Conservation (phyloP, 305 asterid genomes). For the Fraxinus floribunda region DNA sequence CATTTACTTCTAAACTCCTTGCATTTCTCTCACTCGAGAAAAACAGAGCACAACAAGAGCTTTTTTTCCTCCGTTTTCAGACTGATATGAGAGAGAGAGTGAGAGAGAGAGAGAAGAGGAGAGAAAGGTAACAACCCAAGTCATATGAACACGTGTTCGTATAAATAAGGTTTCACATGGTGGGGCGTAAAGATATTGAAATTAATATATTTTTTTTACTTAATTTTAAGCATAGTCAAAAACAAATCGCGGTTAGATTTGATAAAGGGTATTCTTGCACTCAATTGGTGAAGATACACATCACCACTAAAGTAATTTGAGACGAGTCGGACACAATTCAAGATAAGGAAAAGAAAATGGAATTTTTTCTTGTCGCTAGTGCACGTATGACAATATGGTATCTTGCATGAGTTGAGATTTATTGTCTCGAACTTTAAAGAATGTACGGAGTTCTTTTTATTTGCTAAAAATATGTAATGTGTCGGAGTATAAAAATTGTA, state of each 20-base stretch:
- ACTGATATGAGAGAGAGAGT: neutral
- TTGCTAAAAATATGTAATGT: too few relatives aligned
- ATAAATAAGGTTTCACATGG: conserved; percentile 2
- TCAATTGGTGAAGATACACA: neutral
- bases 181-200: neutral
- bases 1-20: neutral
- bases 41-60: neutral
- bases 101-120: neutral
- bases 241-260: neutral
- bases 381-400: neutral
- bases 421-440: neutral
- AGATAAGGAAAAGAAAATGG: neutral
- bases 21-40: neutral
- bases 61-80: neutral
- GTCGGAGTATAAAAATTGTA: too few relatives aligned
- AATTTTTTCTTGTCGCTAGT: too few relatives aligned
- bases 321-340: neutral
- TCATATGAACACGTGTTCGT: neutral
- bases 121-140: neutral
- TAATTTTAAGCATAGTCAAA: neutral
- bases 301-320: neutral
- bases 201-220: neutral
- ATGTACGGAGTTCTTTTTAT: too few relatives aligned
- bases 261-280: neutral
- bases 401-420: too few relatives aligned